phyloP scores from a whole-genome alignment of 2,329 filamentous ascomycete genomes.

The Dothidotthia symphoricarpi region DNA sequence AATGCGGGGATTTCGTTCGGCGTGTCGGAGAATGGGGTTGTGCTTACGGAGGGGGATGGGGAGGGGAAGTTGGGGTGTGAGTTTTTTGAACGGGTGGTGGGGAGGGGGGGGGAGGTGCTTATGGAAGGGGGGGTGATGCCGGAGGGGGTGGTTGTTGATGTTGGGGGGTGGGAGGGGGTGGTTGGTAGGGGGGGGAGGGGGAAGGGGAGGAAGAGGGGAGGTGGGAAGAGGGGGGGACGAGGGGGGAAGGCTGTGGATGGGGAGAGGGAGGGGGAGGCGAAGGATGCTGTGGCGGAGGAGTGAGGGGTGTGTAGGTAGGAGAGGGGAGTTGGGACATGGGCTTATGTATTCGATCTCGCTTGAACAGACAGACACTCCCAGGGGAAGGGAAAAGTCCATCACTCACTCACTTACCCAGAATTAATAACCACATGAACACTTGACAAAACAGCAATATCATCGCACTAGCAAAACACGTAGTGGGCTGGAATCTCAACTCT shows the following conservation, averaged over 20 bases:
- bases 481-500: no score
- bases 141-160: slow-evolving; percentile 38
- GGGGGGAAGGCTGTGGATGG: slow-evolving; percentile 2
- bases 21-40: slow-evolving; percentile 54
- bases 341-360: no score
- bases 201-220: slow-evolving; percentile 22
- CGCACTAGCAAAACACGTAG: no score
- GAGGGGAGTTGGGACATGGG: no score
- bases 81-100: slow-evolving; percentile 71
- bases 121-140: slow-evolving; percentile 67
- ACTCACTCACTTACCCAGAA: no score
- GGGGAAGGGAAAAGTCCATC: no score
- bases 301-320: no score
- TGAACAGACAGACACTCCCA: no score
- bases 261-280: no score
- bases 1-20: slow-evolving; percentile 66
- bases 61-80: slow-evolving; percentile 38
- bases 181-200: slow-evolving; percentile 16
- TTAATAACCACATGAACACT: no score
- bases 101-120: slow-evolving; percentile 63
- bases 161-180: slow-evolving; percentile 36
- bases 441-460: no score
- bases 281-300: no score
- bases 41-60: slow-evolving; percentile 51
- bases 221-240: slow-evolving; percentile 20